Conservation (phyloP, 495 filamentous ascomycete species). For the Aspergillus cristatus region DNA sequence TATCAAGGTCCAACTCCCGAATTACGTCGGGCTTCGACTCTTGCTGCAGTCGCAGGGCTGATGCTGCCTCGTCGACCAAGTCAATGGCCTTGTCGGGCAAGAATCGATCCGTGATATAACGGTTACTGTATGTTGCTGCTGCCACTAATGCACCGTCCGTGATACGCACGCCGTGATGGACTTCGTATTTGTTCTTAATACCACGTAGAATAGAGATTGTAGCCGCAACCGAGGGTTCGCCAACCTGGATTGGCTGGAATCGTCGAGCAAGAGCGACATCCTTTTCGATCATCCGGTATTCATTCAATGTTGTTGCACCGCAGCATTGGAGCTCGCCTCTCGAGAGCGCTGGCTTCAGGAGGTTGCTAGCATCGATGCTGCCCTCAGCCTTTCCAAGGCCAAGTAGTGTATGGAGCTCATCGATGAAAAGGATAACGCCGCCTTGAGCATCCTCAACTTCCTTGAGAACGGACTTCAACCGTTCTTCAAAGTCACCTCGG, state of each 20-base stretch:
- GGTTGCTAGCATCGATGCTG: slow-evolving; percentile 90
- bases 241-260: slow-evolving; percentile 88
- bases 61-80: slow-evolving; percentile 91
- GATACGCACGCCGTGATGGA: slow-evolving; percentile 87
- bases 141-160: slow-evolving; percentile 88
- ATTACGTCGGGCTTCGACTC: slow-evolving; percentile 96
- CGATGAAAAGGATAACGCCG: slow-evolving; percentile 86
- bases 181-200: slow-evolving; percentile 94
- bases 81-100: slow-evolving; percentile 96
- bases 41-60: slow-evolving; percentile 81
- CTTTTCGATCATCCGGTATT: slow-evolving; percentile 91
- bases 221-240: slow-evolving; percentile 81
- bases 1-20: slow-evolving; percentile 78
- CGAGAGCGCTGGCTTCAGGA: slow-evolving; percentile 88
- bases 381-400: slow-evolving; percentile 93
- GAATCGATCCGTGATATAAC: slow-evolving; percentile 94
- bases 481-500: slow-evolving; percentile 91
- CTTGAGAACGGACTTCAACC: slow-evolving; percentile 80
- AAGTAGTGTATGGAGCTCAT: slow-evolving; percentile 86
- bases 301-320: slow-evolving; percentile 85
- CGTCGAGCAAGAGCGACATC: slow-evolving; percentile 86
- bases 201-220: slow-evolving; percentile 93
- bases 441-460: slow-evolving; percentile 87
- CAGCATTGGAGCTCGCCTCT: slow-evolving; percentile 91
- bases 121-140: slow-evolving; percentile 84